Conservation (phyloP, 805 yeast genomes). For the Yamadazyma tumulicola region DNA sequence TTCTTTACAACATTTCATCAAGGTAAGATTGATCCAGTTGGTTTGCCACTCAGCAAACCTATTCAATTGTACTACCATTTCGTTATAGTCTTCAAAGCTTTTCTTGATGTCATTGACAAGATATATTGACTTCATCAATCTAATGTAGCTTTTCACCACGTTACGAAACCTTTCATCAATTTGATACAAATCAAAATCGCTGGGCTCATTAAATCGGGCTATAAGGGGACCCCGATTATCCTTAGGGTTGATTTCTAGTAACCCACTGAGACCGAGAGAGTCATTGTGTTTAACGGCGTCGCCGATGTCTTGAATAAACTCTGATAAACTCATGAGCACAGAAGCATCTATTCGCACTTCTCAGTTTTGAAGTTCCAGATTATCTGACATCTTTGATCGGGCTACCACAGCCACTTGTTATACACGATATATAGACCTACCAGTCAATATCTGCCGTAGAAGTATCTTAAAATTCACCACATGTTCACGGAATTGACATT, state of each 20-base stretch:
- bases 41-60: slow-evolving; percentile 52
- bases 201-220: slow-evolving; percentile 33
- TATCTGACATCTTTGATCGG: too few relatives aligned
- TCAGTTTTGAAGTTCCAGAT: too few relatives aligned
- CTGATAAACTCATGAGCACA: neutral
- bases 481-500: too few relatives aligned
- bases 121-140: slow-evolving; percentile 33
- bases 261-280: slow-evolving; percentile 1
- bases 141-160: slow-evolving; percentile 29
- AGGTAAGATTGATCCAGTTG: slow-evolving; percentile 48
- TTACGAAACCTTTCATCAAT: slow-evolving; percentile 35
- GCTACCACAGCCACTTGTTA: too few relatives aligned
- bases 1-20: slow-evolving; percentile 39
- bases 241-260: slow-evolving; percentile 37
- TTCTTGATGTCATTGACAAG: slow-evolving; percentile 28
- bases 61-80: slow-evolving; percentile 44
- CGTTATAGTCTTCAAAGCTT: slow-evolving; percentile 34
- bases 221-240: slow-evolving; percentile 25
- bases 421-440: too few relatives aligned
- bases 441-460: too few relatives aligned
- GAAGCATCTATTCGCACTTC: too few relatives aligned
- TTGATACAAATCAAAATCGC: slow-evolving; percentile 38
- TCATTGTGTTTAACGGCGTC: slow-evolving; percentile 5
- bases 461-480: too few relatives aligned
- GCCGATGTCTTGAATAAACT: neutral